Base-by-base conservation (phyloP, 164 flowering plant species). In the Berberis thunbergii region DNA sequence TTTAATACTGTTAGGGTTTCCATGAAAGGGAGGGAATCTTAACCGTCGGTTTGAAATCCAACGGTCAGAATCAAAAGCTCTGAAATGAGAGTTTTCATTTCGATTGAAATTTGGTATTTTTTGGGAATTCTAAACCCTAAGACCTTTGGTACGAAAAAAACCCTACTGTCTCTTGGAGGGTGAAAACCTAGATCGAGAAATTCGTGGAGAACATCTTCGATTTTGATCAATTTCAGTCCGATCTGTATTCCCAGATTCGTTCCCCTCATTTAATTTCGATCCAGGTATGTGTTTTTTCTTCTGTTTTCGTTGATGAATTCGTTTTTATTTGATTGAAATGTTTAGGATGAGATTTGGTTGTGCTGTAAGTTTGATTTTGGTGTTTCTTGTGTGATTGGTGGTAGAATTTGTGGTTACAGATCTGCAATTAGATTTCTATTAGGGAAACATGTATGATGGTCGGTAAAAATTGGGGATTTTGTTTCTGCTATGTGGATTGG, bases 381-480 rank as follows among this genome's bases (percentile, higher is more conserved):
- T 50, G 49, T 67, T 72, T 54, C 45, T 60, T 40, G 70, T 50
- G 52, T 40, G 45, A 58, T 67, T 69, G 26, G 26, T 26, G 26
- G 26, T 26, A 26, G 26, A 26, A 26, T 26, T 26, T 26, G 26
- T 72, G 73, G 64, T 77, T 55, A 43, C 82, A 80, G 86, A 83
- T 82, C 83, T 84, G 76, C 68, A 72, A 65, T 45, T 76, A 46
- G 68, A 72, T 54, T 70, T 49, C 50, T 7, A 41, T 67, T 68
- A 64, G 64, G 50, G 60, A 60, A 66, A 71, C 45, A 65, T 78
- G 81, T 66, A 74, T 75, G 81, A 79, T 85, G 89, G 84, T 68
- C 67, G 64, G 61, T 80, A 80, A 76, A 73, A 69, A 57, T 73
- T 70, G 63, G 81, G 74, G 49, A 70, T 43, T 61, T 76, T 71